Conservation (phyloP, 2,329 filamentous ascomycete genomes). For the Rutstroemia sp. region DNA sequence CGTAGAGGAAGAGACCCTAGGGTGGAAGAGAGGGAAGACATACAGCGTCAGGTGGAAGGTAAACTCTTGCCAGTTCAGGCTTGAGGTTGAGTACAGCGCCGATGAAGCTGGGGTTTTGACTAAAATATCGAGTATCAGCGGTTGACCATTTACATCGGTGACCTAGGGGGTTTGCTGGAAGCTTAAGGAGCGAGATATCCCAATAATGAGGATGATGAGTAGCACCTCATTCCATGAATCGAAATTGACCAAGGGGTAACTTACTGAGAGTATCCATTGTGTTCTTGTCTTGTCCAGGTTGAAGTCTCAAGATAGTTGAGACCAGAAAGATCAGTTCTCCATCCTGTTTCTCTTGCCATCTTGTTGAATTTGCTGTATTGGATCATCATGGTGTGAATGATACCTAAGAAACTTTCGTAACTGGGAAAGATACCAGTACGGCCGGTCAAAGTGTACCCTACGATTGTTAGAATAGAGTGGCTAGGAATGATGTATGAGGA, state of each 20-base stretch:
- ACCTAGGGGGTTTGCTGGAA: too few species aligned
- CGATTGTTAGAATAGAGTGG: background rate
- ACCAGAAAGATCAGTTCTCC: slow-evolving; percentile 49
- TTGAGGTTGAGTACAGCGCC: slow-evolving; percentile 59
- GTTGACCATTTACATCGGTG: too few species aligned
- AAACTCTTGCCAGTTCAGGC: slow-evolving; percentile 51
- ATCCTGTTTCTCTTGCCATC: slow-evolving; percentile 48
- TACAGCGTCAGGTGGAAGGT: slow-evolving; percentile 55
- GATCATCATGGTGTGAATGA: slow-evolving; percentile 66
- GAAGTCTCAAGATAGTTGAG: slow-evolving; percentile 63
- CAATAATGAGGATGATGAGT: too few species aligned
- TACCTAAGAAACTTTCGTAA: slow-evolving; percentile 61
- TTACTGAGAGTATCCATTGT: slow-evolving; percentile 58
- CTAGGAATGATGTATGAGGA: too few species aligned
- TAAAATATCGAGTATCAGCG: too few species aligned
- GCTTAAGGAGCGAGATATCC: too few species aligned
- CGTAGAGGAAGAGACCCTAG: too few species aligned
- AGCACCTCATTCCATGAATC: too few species aligned
- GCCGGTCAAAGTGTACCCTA: slow-evolving; percentile 53
- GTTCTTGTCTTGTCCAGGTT: slow-evolving; percentile 60
- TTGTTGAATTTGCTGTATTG: slow-evolving; percentile 64
- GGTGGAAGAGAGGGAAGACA: too few species aligned
- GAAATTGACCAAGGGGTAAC: too few species aligned
- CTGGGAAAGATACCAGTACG: slow-evolving; percentile 55
- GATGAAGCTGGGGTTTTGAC: slow-evolving; percentile 60